Evolutionary conservation across 192 early-diverging fungal species (phyloP).

Genomic region (Rhizoclosmatium sp.): DNA sequence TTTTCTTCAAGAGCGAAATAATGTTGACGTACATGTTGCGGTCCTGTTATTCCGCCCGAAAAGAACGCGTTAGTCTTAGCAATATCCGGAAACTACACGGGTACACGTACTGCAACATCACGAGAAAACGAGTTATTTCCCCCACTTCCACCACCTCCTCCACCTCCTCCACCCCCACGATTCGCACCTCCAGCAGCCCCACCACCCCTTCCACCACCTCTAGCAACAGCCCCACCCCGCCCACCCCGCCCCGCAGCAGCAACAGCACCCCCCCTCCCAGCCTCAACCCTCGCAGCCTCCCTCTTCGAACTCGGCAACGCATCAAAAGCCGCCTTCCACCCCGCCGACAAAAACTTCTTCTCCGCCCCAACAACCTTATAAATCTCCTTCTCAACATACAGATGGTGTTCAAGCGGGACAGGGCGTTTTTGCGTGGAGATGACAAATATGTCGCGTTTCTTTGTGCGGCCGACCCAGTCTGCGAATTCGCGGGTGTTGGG

Average conservation of each 20-base stretch:
- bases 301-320: constrained; percentile 68
- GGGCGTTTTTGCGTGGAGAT: constrained; percentile 93
- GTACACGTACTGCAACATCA: constrained; percentile 17
- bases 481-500: constrained; percentile 99
- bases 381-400: constrained; percentile 86
- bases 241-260: constrained; percentile 34
- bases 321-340: constrained; percentile 80
- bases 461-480: constrained; percentile 98
- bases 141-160: constrained; percentile 32
- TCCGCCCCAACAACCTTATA: constrained; percentile 90
- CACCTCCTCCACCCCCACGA: constrained; percentile 34
- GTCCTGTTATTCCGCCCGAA: constrained; percentile 55
- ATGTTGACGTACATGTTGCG: constrained; percentile 85
- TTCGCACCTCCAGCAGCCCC: constrained; percentile 46
- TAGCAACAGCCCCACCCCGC: not conserved
- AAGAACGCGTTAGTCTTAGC: not conserved
- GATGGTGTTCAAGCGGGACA: constrained; percentile 93
- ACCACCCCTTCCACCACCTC: constrained; percentile 45
- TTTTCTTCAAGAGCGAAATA: constrained; percentile 74
- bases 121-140: constrained; percentile 37
- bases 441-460: constrained; percentile 97
- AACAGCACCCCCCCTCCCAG: constrained; percentile 39
- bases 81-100: not conserved
- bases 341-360: constrained; percentile 66
- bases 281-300: constrained; percentile 36